Base-by-base conservation (phyloP, 2,329 filamentous ascomycete species). In the Fonsecaea nubica region DNA sequence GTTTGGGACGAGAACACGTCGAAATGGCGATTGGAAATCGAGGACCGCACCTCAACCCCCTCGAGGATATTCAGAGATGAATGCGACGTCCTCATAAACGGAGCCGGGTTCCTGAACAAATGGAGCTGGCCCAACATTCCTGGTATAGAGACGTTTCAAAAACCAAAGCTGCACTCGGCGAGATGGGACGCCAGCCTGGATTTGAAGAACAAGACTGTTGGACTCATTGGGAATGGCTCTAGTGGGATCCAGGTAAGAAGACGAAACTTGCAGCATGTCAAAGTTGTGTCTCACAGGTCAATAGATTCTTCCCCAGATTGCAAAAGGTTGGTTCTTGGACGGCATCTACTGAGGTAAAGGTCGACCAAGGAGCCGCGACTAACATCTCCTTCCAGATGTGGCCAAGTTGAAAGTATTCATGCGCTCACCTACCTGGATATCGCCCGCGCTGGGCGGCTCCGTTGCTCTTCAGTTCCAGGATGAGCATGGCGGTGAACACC, bases 281-380 rank as follows among this genome's bases (percentile, higher is more conserved):
- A 54, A 21, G 21, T 13, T 13, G 21, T 58, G 82, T 86, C 60
- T 87, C 83, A 21, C 82, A 90, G 61, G 85, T 90, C 35, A 87
- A 88, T 87, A 90, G 32, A 63, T 63, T 12, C 36, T 65, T 6
- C 63, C 57, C 15, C 56, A 65, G 36, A 30, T 58, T n/a, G 38
- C 12, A 21, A 60, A 54, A 54, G 50, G 50, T 54, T 32, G 30
- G 30, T 32, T 32, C 30, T 32, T 32, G 6, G 30, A 32, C 30
- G 4, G 30, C 30, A 5, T 32, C 30, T 4, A 32, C 30, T 32
- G 30, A 32, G 30, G 30, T 4, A 4, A 5, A 32, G 5, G 30
- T 32, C 30, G 30, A 32, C 30, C 30, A 32, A 32, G 30, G 30
- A 32, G 30, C 30, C 30, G 30, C 30, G 6, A 32, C 30, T 32